Evolutionary conservation across 257 asterid genomes (phyloP).

Genomic region (Solanum corneliomulleri): DNA sequence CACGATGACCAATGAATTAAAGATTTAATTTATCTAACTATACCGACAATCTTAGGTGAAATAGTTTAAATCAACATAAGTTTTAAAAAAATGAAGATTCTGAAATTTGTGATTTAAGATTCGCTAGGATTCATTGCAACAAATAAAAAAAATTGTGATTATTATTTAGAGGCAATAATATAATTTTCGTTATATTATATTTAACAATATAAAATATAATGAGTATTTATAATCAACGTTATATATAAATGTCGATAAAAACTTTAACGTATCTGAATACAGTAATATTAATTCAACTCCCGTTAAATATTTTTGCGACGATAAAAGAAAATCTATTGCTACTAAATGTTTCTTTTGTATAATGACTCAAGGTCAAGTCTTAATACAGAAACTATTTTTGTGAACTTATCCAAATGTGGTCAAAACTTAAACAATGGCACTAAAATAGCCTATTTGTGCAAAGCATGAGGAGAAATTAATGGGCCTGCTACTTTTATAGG

Average conservation of each 20-base stretch:
- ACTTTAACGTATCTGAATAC: no score
- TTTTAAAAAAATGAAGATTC: not conserved
- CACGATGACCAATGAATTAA: not conserved
- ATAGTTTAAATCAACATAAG: not conserved
- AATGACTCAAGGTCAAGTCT: not conserved
- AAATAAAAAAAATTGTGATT: no score
- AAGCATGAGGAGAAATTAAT: not conserved
- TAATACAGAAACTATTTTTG: not conserved
- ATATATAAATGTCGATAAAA: no score
- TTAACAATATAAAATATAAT: no score
- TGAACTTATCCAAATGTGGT: not conserved
- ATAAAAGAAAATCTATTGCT: not conserved
- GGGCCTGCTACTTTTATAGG: not conserved
- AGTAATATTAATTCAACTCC: accelerated
- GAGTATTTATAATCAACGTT: no score
- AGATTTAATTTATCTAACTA: not conserved
- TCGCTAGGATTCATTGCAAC: not conserved
- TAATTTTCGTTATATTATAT: no score
- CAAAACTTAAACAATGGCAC: not conserved
- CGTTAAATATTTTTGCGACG: no score
- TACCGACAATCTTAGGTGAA: not conserved
- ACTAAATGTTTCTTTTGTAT: no score
- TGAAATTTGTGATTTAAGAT: not conserved
- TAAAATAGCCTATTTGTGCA: not conserved
- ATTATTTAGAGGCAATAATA: not conserved